Conservation (phyloP, 805 yeast genomes). For the Spathaspora sp. region DNA sequence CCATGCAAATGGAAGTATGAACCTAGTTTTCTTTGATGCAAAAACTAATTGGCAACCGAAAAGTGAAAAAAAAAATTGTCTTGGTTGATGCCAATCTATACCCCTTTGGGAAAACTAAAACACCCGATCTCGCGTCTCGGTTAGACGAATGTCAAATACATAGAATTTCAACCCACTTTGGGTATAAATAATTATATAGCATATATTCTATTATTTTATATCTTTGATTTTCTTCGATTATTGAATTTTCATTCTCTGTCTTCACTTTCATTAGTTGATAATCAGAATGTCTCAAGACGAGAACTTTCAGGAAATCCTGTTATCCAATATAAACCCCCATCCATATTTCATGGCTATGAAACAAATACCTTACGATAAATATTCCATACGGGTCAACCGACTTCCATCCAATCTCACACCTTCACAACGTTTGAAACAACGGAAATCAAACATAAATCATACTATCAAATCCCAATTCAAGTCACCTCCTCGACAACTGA, state of each 20-base stretch:
- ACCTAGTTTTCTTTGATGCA: not conserved
- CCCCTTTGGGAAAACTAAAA: not conserved
- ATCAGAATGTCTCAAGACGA: not conserved
- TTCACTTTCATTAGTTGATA: not conserved
- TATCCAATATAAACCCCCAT: not conserved
- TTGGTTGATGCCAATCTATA: not conserved
- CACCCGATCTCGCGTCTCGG: not conserved
- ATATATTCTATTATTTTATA: no score
- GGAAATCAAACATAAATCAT: constrained; percentile 21
- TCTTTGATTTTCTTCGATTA: not conserved
- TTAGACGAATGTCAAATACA: not conserved
- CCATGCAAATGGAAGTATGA: no score
- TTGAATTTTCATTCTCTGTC: not conserved
- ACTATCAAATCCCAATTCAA: constrained; percentile 11
- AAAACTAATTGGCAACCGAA: constrained; percentile 32
- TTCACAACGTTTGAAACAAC: constrained; percentile 23
- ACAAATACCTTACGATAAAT: constrained; percentile 5
- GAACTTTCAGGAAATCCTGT: not conserved
- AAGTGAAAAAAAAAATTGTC: constrained; percentile 40
- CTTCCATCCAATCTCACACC: constrained; percentile 27
- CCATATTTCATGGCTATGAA: not conserved
- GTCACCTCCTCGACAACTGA: not conserved
- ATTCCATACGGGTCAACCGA: constrained; percentile 17
- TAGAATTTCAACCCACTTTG: no score
- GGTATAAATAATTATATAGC: no score